Evolutionary conservation across 2,329 filamentous ascomycete species (phyloP), one percentile per base, ranked within the genome.

Genomic region (Ascochyta viciae-villosae): DNA sequence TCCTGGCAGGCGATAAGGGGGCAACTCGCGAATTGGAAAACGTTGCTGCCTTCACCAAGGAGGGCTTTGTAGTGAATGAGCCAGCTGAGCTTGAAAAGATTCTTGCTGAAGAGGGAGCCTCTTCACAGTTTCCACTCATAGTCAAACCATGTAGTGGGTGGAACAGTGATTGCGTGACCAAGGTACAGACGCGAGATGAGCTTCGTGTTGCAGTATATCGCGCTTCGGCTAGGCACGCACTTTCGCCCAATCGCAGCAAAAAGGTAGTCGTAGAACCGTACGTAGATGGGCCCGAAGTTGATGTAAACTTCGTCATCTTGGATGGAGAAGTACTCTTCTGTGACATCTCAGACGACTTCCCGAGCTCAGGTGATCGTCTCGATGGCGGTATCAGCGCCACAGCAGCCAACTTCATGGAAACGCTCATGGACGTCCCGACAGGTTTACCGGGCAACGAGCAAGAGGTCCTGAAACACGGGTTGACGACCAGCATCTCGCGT

Each of bases 71-170:
- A 10, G 27, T 29, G 7, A 29, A 29, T 29, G 27, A 29, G 27
- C 27, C 27, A 10, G 27, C 27, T 29, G 8, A 29, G 27, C 61
- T 10, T 46, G 41, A 16, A 61, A 66, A 10, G 76, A 76, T 0
- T 13, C 35, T 48, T 12, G 31, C 6, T 22, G 27, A 19, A 33
- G 16, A 41, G 44, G n/a, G 27, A 27, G 22, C 6, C 23, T 15
- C 50, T 19, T 34, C 41, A 22, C 49, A 42, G 19, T 60, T 38
- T 39, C 57, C 57, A 15, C 45, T 76, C 4, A 71, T 78, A 33
- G 70, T 77, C 15, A 79, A 79, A 61, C 76, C 77, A 0, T 71
- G 66, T 34, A 64, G 50, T 1, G 76, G 75, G 3, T 73, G 73
- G 65, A 62, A 29, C 27, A 29, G 27, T 29, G 27, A 29, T 29